phyloP scores from a whole-genome alignment of 2,329 filamentous ascomycete genomes.

The Grosmannia penicillata region DNA sequence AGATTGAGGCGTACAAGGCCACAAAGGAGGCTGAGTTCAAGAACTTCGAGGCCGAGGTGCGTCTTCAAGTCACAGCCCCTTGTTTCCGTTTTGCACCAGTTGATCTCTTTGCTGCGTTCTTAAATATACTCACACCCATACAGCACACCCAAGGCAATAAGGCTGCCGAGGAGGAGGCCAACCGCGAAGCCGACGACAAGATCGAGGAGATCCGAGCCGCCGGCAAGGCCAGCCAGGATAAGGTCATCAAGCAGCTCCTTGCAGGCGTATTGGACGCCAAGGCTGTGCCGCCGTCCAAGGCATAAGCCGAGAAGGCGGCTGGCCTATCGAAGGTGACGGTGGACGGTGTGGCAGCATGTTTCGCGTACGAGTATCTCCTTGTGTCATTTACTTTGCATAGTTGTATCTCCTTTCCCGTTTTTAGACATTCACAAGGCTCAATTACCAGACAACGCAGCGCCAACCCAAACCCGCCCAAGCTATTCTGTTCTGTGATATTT shows the following conservation, averaged over 20 bases:
- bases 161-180: constrained; percentile 63
- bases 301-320: too few species aligned
- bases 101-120: too few species aligned
- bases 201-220: constrained; percentile 69
- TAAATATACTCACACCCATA: neutral
- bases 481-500: too few species aligned
- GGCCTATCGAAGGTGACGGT: too few species aligned
- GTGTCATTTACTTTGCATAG: neutral
- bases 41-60: constrained; percentile 67
- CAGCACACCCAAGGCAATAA: constrained; percentile 87
- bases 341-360: too few species aligned
- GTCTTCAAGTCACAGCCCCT: too few species aligned
- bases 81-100: too few species aligned
- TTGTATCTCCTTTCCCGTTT: neutral
- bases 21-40: constrained; percentile 91
- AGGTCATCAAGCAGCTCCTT: constrained; percentile 73
- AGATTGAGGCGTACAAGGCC: constrained; percentile 84
- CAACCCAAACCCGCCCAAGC: too few species aligned
- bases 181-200: constrained; percentile 66
- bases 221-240: constrained; percentile 62
- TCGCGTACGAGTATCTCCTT: too few species aligned
- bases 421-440: neutral
- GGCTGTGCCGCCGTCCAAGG: constrained; percentile 37
- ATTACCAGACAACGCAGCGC: too few species aligned
- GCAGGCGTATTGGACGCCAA: constrained; percentile 74